Evolutionary conservation across 106 monocot genomes (phyloP).

Genomic region (Platanthera zijinensis): DNA sequence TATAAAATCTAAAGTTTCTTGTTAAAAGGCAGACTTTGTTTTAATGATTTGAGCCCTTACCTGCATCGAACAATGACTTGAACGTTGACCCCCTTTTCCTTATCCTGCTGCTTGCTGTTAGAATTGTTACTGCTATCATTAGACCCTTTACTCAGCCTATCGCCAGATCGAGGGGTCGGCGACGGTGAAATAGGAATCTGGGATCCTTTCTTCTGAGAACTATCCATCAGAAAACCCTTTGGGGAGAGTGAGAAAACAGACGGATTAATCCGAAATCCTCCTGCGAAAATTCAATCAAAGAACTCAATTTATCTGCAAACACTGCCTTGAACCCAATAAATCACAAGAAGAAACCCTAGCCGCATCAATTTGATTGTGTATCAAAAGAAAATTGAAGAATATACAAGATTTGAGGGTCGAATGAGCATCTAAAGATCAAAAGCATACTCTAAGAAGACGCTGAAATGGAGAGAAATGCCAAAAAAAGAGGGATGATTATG

Average conservation of each 20-base stretch:
- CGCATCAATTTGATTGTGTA: too few relatives aligned
- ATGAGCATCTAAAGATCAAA: too few relatives aligned
- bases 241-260: neutral
- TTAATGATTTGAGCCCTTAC: conserved; percentile 11
- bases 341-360: too few relatives aligned
- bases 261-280: neutral
- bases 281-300: neutral
- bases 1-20: neutral
- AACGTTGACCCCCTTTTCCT: conserved; percentile 49
- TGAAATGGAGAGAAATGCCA: too few relatives aligned
- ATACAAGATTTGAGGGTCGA: too few relatives aligned
- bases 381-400: too few relatives aligned
- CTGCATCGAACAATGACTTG: conserved; percentile 61
- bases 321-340: too few relatives aligned
- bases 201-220: conserved; percentile 25
- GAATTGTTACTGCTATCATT: conserved; percentile 8
- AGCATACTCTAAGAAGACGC: too few relatives aligned
- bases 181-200: conserved; percentile 30
- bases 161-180: conserved; percentile 34
- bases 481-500: too few relatives aligned
- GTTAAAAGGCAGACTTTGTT: neutral
- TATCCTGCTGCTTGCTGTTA: conserved; percentile 32
- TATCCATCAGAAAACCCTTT: conserved; percentile 10
- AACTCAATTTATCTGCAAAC: too few relatives aligned
- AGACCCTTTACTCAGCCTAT: conserved; percentile 24